These are phyloP conservation scores for Fusarium burgessii DNA, from an alignment of 2,329 filamentous ascomycete genomes.

Conservation along the genomic window DNA sequence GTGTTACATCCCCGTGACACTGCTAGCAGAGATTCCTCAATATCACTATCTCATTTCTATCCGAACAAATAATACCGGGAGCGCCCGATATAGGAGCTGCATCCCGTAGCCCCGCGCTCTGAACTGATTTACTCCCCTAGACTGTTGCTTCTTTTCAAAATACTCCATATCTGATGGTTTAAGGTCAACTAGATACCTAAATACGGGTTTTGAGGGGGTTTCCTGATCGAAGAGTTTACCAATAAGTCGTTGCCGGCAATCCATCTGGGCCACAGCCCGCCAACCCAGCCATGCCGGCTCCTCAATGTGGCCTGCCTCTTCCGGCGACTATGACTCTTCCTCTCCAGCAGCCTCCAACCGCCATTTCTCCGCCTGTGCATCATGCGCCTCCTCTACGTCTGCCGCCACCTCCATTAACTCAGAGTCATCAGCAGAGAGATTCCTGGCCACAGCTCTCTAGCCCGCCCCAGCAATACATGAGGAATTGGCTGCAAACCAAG, in stretches of 20 bases:
- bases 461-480: constrained; percentile 75
- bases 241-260: constrained; percentile 54
- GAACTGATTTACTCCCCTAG: not conserved
- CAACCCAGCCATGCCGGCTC: constrained; percentile 72
- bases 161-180: not conserved
- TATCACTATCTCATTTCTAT: not conserved
- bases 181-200: not conserved
- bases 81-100: not conserved
- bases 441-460: constrained; percentile 68
- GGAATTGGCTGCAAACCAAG: constrained; percentile 76
- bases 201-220: not conserved
- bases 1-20: not conserved
- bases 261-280: constrained; percentile 60
- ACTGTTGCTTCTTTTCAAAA: not conserved
- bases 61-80: not conserved
- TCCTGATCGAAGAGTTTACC: not conserved
- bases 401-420: constrained; percentile 45
- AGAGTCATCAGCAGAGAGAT: constrained; percentile 51
- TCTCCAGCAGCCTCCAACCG: constrained; percentile 57
- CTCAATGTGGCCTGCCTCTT: constrained; percentile 76
- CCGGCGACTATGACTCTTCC: constrained; percentile 74
- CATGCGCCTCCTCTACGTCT: constrained; percentile 45
- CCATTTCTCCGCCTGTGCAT: constrained; percentile 43
- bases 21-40: not conserved
- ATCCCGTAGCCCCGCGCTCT: not conserved